Evolutionary conservation across 495 filamentous ascomycete genomes (phyloP), one percentile per base, ranked within the genome.

Genomic region (Elasticomyces elasticus): DNA sequence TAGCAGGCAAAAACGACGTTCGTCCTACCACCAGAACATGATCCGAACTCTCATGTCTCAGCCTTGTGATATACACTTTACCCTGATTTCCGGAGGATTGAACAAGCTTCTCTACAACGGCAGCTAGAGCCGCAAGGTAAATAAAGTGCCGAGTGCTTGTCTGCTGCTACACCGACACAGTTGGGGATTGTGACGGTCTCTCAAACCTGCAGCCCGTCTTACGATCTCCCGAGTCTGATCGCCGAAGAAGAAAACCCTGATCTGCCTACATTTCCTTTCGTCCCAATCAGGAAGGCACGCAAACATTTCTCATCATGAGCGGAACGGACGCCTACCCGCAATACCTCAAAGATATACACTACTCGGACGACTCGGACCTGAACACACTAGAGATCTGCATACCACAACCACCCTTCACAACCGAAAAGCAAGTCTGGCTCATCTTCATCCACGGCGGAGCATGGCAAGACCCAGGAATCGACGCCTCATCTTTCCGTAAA

Each of bases 401-500:
- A 20, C 61, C 57, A 23, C 49, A 40, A 5, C 54, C 48, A 1
- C 22, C 33, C 7, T 26, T 31, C 4, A 12, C 15, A 15, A 22
- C 22, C 52, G 20, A 4, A 5, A 49, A 53, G 2, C 28, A 38
- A 46, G 7, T 60, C 37, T 63, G 61, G 61, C 24, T 63, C 37
- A 28, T 63, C 61, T 89, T 80, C 70, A 83, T 95, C 66, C 90
- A 94, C 71, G 88, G 90, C 61, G 89, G 89, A 62, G 89, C 85
- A 62, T 95, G 87, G 86, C 79, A 86, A 53, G 89, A 94, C 63
- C 88, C 88, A 42, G 66, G 64, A 43, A 67, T 82, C 20, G 77
- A 73, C 49, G 68, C 78, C 17, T 55, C 70, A 6, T 69, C 70
- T n/a, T 79, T 84, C 55, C 57, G 28, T 30, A 47, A 23, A 20